A percentile compares a stretch with the other conserved stretches of the same genome.
Evolutionary conservation across 2,329 filamentous ascomycete genomes (phyloP).

Genomic region (Cladosporium austrohemisphaericum): DNA sequence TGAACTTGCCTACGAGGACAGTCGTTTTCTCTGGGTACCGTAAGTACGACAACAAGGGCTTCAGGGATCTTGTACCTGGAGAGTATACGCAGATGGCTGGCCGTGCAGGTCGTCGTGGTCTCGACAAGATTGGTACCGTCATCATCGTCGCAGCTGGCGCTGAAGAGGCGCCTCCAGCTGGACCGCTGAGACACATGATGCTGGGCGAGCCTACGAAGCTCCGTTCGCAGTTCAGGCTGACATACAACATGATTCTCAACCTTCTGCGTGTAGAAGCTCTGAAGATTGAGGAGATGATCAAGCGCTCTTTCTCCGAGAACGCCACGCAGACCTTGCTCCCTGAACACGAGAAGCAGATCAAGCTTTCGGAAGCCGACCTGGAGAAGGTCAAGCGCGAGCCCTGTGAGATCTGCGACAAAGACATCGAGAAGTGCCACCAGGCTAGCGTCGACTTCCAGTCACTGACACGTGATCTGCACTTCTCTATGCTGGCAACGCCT

Average conservation of each 20-base stretch:
- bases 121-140: slow-evolving; percentile 89
- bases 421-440: slow-evolving; percentile 76
- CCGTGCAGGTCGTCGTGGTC: slow-evolving; percentile 83
- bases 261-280: slow-evolving; percentile 89
- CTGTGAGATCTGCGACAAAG: slow-evolving; percentile 75
- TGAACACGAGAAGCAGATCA: slow-evolving; percentile 92
- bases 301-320: slow-evolving; percentile 97
- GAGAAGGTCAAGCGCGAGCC: slow-evolving; percentile 83
- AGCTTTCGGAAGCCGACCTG: slow-evolving; percentile 84
- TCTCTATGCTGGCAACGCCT: slow-evolving; percentile 72
- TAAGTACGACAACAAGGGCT: slow-evolving; percentile 90
- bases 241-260: slow-evolving; percentile 99
- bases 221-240: slow-evolving; percentile 90
- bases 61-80: slow-evolving; percentile 85
- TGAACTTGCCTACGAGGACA: slow-evolving; percentile 91
- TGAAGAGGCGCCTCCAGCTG: slow-evolving; percentile 83
- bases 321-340: slow-evolving; percentile 91
- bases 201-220: slow-evolving; percentile 92
- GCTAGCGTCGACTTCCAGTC: slow-evolving; percentile 75
- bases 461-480: slow-evolving; percentile 76
- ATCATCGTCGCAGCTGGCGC: slow-evolving; percentile 80
- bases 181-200: slow-evolving; percentile 86
- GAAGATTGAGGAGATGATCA: slow-evolving; percentile 99
- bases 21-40: slow-evolving; percentile 97
- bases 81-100: slow-evolving; percentile 99